Base-by-base conservation (phyloP, 2,329 filamentous ascomycete genomes). In the Talaromyces marneffei region DNA sequence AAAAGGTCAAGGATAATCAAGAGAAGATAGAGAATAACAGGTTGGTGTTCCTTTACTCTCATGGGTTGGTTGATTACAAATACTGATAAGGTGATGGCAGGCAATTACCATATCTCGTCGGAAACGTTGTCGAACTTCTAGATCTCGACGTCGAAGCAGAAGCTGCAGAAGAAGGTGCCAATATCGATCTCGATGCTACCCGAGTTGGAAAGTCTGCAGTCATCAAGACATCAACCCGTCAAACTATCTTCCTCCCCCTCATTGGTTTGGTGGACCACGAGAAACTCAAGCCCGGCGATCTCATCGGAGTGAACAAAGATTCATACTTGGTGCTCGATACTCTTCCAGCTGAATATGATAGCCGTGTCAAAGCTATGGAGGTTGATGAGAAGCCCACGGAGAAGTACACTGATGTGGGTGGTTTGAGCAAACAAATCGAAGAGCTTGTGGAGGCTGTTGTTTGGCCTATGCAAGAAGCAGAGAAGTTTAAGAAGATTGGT, bases 21-120 rank as follows among this genome's bases (percentile, higher is more conserved):
- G 95, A 99, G 69, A 99, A 99, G 85, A 99, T 99, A 72, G 92
- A 95, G 68, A 97, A 99, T 79, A 99, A 99, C 82, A 86, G 92
- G 92, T 96, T 81, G 57, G 69, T 10, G 27, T 95, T 81, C 57
- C 66, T 18, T 60, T 46, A 33, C 39, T 25, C 35, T 54, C 12
- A 6, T 10, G 33, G 14, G 12, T 42, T 23, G 25, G 27, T 29
- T 58, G 60, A 62, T 58, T 42, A 62, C 54, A 53, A 53, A 53
- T 54, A 25, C 35, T 57, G 50, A 59, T 29, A 14, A 20, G 25
- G 35, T 31, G 58, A 54, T 42, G 35, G 16, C 69, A 97, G 92
- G 74, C 94, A 99, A 87, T 83, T 99, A 72, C 94, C 94, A 42
- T 99, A 99, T 75, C 89, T 99, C 12, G 94, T 99, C 66, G 94